A percentile compares a stretch with the other conserved stretches of the same genome.
phyloP scores from a whole-genome alignment of 768 basidiomycete genomes.

The Calvatia gigantea region DNA sequence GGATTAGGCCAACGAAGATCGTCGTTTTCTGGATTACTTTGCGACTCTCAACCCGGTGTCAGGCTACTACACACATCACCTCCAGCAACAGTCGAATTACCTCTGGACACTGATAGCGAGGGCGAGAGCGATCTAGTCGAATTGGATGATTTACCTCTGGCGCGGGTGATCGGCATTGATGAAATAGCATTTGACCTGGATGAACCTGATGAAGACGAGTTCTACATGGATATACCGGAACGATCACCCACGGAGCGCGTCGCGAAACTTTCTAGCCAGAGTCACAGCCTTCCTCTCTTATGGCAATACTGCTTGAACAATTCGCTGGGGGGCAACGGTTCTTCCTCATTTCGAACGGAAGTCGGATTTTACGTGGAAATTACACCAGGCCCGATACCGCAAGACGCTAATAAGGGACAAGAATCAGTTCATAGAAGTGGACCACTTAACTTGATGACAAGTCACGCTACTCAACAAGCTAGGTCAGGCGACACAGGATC shows the following conservation, averaged over 20 bases:
- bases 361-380: background rate
- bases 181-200: background rate
- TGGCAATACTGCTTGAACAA: background rate
- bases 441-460: background rate
- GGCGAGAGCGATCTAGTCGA: background rate
- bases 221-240: background rate
- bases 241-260: background rate
- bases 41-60: background rate
- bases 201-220: background rate
- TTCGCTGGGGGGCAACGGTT: background rate
- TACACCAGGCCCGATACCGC: background rate
- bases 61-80: background rate
- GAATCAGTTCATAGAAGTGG: background rate
- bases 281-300: background rate
- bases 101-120: constrained; percentile 5
- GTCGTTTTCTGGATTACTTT: background rate
- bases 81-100: background rate
- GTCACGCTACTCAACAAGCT: constrained; percentile 1
- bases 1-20: background rate
- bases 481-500: constrained; percentile 8
- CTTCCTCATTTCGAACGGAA: background rate
- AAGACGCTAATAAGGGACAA: background rate
- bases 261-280: background rate
- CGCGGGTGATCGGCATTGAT: background rate
- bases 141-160: background rate